A percentile compares a stretch with the other conserved stretches of the same genome.
These are phyloP conservation scores for Botrytis fragariae DNA, from an alignment of 2,329 filamentous ascomycete genomes.

Conservation along the genomic window DNA sequence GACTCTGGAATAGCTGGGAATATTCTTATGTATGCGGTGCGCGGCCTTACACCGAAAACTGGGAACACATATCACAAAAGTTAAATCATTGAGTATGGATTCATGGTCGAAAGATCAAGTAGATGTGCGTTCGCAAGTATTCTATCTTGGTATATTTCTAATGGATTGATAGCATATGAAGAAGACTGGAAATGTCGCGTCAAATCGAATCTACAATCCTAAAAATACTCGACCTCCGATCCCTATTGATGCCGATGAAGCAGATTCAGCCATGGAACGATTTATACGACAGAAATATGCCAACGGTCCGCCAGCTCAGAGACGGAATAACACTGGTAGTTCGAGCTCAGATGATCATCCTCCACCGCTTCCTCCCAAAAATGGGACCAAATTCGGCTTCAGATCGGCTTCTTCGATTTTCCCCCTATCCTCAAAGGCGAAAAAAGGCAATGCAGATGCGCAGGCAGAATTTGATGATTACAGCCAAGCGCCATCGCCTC, in stretches of 20 bases:
- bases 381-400: conserved; percentile 59
- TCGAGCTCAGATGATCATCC: conserved; percentile 52
- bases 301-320: conserved; percentile 50
- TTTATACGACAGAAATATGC: conserved; percentile 96
- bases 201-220: conserved; percentile 88
- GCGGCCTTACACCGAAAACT: conserved; percentile 93
- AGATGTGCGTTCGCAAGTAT: conserved; percentile 60
- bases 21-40: conserved; percentile 98
- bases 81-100: conserved; percentile 98
- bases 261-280: conserved; percentile 89
- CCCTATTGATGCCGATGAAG: conserved; percentile 87
- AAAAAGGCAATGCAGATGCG: conserved; percentile 28
- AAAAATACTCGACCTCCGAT: conserved; percentile 78
- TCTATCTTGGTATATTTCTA: conserved; percentile 18
- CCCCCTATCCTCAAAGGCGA: conserved; percentile 50
- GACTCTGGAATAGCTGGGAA: conserved; percentile 65
- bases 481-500: conserved; percentile 32
- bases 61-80: conserved; percentile 96
- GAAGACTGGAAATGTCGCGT: conserved; percentile 78
- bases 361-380: conserved; percentile 59
- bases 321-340: conserved; percentile 43
- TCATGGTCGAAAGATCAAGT: conserved; percentile 95
- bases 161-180: conserved; percentile 74
- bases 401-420: conserved; percentile 60
- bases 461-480: conserved; percentile 25